phyloP scores from a whole-genome alignment of 106 monocot genomes.

The Apostasia ramifera region DNA sequence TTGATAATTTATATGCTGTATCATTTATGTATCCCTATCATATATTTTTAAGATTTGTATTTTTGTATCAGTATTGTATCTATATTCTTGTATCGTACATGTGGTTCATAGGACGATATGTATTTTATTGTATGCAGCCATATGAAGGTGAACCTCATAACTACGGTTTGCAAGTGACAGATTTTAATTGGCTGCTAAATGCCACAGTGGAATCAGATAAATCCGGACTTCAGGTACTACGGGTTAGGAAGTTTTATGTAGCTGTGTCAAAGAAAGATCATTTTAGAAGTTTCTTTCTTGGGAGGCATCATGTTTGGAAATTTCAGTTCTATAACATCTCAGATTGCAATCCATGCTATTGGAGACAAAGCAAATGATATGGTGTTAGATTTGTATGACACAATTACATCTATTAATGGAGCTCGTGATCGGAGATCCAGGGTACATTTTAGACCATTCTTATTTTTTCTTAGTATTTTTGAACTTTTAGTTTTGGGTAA shows the following conservation, averaged over 20 bases:
- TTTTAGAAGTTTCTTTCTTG: background rate
- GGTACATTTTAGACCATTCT: conserved; percentile 23
- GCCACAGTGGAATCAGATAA: conserved; percentile 54
- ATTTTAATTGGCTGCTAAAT: conserved; percentile 67
- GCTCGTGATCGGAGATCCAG: conserved; percentile 74
- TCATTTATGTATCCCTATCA: background rate
- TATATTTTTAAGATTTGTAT: background rate
- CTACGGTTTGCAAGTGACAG: conserved; percentile 67
- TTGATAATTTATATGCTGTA: too few species aligned
- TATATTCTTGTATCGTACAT: background rate
- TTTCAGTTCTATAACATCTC: conserved; percentile 3
- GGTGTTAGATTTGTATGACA: conserved; percentile 64
- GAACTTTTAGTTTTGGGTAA: background rate
- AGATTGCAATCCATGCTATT: conserved; percentile 98
- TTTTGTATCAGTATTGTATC: background rate
- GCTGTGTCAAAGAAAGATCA: background rate
- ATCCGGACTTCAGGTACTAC: conserved; percentile 69
- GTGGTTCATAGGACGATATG: background rate
- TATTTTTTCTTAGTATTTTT: background rate
- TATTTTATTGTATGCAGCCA: conserved; percentile 35
- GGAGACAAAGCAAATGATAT: conserved; percentile 96
- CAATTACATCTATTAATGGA: conserved; percentile 50
- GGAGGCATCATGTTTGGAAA: too few species aligned
- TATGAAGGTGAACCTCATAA: conserved; percentile 60
- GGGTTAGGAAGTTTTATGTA: background rate